These are phyloP conservation scores for Oryza nivara DNA, from an alignment of 176 grass and related monocot genomes.

Conservation along the genomic window DNA sequence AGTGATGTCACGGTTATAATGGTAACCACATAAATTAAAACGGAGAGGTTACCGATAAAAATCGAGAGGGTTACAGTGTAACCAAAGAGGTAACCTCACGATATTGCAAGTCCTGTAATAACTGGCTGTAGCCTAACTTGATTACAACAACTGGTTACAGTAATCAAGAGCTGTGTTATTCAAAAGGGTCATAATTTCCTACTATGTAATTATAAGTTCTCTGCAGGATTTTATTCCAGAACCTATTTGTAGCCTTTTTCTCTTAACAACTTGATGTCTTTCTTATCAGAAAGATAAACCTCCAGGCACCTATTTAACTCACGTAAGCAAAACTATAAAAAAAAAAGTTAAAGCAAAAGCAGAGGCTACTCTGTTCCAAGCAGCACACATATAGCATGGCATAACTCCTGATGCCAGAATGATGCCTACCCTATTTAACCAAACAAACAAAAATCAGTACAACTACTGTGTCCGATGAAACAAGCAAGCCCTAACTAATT, in stretches of 20 bases:
- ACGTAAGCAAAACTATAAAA: neutral
- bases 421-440: slow-evolving; percentile 19
- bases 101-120: neutral
- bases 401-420: slow-evolving; percentile 25
- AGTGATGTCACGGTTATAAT: no score
- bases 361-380: neutral
- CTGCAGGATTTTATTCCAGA: neutral
- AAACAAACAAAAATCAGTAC: neutral
- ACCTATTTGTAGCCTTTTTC: neutral
- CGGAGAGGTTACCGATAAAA: no score
- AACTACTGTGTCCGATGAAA: neutral
- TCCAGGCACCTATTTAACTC: neutral
- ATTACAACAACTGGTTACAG: neutral
- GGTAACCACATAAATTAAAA: no score
- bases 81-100: no score
- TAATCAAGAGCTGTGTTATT: neutral
- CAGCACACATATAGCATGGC: neutral
- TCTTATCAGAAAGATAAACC: neutral
- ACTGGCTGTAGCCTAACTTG: neutral
- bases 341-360: slow-evolving; percentile 17
- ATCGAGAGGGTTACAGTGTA: no score
- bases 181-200: neutral
- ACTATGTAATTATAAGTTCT: neutral
- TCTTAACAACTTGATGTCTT: neutral
- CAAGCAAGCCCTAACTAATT: neutral